phyloP scores from a whole-genome alignment of 2,329 filamentous ascomycete species.

The Hirsutella minnesotensis region DNA sequence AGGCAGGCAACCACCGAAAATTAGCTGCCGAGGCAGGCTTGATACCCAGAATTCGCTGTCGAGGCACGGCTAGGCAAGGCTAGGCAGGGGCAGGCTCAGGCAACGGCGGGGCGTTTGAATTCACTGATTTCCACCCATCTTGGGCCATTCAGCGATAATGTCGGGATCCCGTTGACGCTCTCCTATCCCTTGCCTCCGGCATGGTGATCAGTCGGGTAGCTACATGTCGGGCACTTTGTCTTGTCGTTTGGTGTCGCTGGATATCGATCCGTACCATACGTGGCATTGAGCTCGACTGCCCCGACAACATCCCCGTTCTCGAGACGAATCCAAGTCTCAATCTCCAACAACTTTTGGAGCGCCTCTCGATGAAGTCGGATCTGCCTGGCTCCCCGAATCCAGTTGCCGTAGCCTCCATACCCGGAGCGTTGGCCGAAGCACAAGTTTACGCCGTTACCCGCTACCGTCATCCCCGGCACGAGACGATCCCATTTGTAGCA shows the following conservation, averaged over 20 bases:
- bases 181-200: no score
- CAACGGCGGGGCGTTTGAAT: no score
- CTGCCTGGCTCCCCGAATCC: constrained; percentile 49
- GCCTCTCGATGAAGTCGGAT: constrained; percentile 33
- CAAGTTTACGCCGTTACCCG: constrained; percentile 32
- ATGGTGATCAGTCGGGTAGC: constrained; percentile 4
- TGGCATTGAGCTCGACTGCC: constrained; percentile 42
- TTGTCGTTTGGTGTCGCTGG: constrained; percentile 26
- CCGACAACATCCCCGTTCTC: constrained; percentile 42
- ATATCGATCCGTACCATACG: constrained; percentile 46
- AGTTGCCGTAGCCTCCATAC: constrained; percentile 58
- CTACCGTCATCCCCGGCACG: constrained; percentile 19
- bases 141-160: no score
- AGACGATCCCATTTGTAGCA: constrained; percentile 36
- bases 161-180: no score
- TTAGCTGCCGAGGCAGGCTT: no score
- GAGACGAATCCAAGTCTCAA: constrained; percentile 50
- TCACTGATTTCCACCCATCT: no score
- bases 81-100: no score
- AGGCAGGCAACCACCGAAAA: no score
- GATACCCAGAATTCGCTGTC: no score
- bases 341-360: constrained; percentile 21
- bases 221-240: constrained; percentile 15
- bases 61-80: no score
- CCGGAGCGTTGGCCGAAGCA: constrained; percentile 56